Percentiles rank a stretch among this genome's conserved stretches.
Conservation (phyloP, 495 filamentous ascomycete species). For the Trichoderma orchidacearum region DNA sequence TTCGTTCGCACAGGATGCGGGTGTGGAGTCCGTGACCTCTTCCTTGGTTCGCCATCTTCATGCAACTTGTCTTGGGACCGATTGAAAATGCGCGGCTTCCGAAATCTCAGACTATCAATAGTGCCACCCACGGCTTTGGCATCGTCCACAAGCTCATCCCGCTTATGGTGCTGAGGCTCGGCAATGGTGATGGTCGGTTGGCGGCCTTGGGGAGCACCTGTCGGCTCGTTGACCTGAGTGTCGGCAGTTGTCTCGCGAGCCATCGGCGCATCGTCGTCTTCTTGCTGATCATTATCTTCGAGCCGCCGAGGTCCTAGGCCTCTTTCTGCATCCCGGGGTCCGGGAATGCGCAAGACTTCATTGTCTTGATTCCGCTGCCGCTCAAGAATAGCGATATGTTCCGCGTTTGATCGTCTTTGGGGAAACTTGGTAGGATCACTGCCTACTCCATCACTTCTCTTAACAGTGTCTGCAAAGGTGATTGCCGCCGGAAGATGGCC, state of each 20-base stretch:
- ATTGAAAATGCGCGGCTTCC: conserved; percentile 15
- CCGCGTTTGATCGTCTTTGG: conserved; percentile 46
- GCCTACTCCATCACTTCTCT: conserved; percentile 25
- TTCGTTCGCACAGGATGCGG: background rate
- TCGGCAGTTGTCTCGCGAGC: conserved; percentile 8
- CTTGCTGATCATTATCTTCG: conserved; percentile 13
- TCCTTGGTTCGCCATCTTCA: conserved; percentile 5
- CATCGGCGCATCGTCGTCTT: conserved; percentile 8
- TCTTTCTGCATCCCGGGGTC: conserved; percentile 72
- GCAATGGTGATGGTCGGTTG: conserved; percentile 50
- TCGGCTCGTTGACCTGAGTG: conserved; percentile 12
- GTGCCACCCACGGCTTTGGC: conserved; percentile 17
- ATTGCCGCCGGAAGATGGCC: conserved; percentile 27
- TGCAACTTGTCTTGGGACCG: conserved; percentile 7
- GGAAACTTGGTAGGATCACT: conserved; percentile 29
- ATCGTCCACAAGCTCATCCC: conserved; percentile 22
- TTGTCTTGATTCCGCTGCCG: conserved; percentile 69
- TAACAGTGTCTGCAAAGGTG: conserved; percentile 49
- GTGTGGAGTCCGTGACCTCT: background rate
- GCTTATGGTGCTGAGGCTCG: conserved; percentile 34
- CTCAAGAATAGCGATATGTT: conserved; percentile 77
- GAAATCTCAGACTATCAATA: conserved; percentile 18
- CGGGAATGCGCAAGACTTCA: conserved; percentile 67
- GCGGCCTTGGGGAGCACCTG: conserved; percentile 21
- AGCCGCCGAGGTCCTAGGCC: conserved; percentile 57